phyloP scores from a whole-genome alignment of 257 asterid genomes.

The Agastache rugosa region DNA sequence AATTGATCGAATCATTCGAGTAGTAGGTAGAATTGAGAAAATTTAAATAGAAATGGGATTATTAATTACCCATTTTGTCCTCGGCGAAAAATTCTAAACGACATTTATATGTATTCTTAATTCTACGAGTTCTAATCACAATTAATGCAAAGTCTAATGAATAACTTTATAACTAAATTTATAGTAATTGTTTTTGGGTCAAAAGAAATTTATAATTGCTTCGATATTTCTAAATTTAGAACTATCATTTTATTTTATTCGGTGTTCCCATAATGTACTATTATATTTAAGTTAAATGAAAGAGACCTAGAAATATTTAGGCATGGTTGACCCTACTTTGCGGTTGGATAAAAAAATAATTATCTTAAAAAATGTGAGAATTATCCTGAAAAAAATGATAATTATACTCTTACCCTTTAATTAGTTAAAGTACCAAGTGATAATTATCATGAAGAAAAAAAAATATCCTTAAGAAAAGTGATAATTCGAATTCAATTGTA shows the following conservation, averaged over 20 bases:
- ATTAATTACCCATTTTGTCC: slow-evolving; percentile 9
- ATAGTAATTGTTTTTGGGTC: too few species aligned
- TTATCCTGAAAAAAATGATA: too few species aligned
- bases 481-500: too few species aligned
- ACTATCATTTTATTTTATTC: background rate
- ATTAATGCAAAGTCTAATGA: background rate
- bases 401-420: too few species aligned
- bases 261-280: background rate
- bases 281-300: background rate
- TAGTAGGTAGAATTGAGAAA: slow-evolving; percentile 45
- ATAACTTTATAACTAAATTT: background rate
- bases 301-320: background rate
- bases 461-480: too few species aligned
- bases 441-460: too few species aligned
- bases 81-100: background rate
- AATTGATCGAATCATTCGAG: slow-evolving; percentile 43
- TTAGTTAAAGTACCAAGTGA: too few species aligned
- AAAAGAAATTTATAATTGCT: background rate
- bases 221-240: background rate
- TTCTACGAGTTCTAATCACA: background rate
- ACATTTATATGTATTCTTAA: background rate
- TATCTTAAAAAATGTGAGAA: too few species aligned
- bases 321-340: too few species aligned
- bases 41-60: slow-evolving; percentile 30
- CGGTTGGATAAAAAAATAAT: too few species aligned